Evolutionary conservation across 129 eudicot genomes (phyloP).

Genomic region (Helichrysum umbraculigerum): DNA sequence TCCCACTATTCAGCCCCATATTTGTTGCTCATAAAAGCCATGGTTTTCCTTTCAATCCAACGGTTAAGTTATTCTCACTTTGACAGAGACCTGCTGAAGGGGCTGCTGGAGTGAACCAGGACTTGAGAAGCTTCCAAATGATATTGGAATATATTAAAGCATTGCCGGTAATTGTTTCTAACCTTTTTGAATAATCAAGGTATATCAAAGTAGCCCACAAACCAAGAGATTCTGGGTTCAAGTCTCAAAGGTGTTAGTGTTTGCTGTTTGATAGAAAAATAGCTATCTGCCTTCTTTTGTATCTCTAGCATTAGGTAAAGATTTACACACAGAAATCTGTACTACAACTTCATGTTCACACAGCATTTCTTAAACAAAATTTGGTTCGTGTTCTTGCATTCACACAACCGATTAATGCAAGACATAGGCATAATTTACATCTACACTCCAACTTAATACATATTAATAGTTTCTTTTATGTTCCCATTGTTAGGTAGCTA

Average conservation of each 20-base stretch:
- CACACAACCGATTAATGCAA: neutral
- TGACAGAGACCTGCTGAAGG: slow-evolving; percentile 75
- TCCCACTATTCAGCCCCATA: neutral
- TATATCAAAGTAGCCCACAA: too few species aligned
- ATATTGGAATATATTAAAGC: slow-evolving; percentile 93
- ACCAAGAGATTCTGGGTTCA: too few species aligned
- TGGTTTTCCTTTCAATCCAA: neutral
- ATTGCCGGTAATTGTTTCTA: slow-evolving; percentile 66
- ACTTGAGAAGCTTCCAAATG: slow-evolving; percentile 85
- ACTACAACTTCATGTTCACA: neutral
- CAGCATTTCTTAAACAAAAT: neutral
- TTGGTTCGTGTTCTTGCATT: neutral
- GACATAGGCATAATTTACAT: neutral
- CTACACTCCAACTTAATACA: too few species aligned
- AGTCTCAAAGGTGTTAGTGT: too few species aligned
- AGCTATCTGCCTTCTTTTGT: neutral
- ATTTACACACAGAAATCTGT: neutral
- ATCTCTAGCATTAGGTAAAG: neutral
- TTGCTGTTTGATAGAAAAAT: neutral
- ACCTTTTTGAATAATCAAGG: neutral
- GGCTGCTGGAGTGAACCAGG: slow-evolving; percentile 61
- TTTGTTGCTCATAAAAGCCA: neutral
- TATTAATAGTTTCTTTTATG: neutral
- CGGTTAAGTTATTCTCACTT: slow-evolving; percentile 10
- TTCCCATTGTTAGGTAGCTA: neutral